Conservation (phyloP, 768 basidiomycete genomes). For the Tylopilus plumbeoviolaceoides region DNA sequence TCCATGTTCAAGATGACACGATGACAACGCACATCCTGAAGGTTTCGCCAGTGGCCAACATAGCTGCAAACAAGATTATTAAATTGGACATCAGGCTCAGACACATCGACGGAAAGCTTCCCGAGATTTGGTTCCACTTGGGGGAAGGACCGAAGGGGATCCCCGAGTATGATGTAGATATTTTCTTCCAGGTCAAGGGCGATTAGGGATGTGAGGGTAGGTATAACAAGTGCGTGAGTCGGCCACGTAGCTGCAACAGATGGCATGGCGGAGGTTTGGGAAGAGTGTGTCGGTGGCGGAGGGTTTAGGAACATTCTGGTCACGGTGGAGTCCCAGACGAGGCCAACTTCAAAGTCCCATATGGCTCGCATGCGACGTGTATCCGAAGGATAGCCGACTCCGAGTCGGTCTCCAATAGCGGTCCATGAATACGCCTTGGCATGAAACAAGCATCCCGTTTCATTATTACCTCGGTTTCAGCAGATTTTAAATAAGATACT, state of each 20-base stretch:
- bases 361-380: neutral
- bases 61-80: neutral
- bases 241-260: neutral
- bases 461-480: neutral
- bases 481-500: neutral
- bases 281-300: neutral
- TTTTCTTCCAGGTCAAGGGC: neutral
- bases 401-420: neutral
- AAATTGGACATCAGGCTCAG: neutral
- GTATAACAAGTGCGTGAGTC: neutral
- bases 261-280: neutral
- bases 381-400: neutral
- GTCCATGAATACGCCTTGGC: neutral
- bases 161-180: neutral
- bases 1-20: neutral
- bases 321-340: too few relatives aligned
- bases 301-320: neutral
- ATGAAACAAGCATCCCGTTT: neutral
- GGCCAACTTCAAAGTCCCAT: neutral
- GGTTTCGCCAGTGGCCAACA: neutral
- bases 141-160: neutral
- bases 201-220: neutral
- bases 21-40: neutral
- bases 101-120: neutral
- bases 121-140: neutral